Conservation (phyloP, 345 rosid genomes). For the Aethionema arabicum region DNA sequence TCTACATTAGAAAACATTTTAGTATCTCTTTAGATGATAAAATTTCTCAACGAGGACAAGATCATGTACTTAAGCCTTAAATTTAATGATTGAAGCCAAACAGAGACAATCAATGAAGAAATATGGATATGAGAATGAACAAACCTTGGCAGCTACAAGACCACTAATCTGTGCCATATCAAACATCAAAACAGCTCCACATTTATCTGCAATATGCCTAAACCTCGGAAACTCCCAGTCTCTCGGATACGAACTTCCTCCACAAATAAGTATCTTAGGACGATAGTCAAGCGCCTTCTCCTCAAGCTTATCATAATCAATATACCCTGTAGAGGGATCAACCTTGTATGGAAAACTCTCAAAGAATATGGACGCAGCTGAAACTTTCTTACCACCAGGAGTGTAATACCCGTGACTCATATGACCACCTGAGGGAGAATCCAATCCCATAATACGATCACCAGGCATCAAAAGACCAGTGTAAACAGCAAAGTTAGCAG, state of each 20-base stretch:
- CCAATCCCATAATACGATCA: conserved; percentile 78
- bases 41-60: not conserved
- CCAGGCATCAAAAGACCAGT: conserved; percentile 64
- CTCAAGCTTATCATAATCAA: conserved; percentile 79
- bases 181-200: conserved; percentile 68
- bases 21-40: not conserved
- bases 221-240: conserved; percentile 80
- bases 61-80: conserved; percentile 15
- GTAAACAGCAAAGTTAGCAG: conserved; percentile 73
- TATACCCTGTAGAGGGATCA: conserved; percentile 62
- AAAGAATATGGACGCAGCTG: conserved; percentile 74
- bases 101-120: not conserved
- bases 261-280: conserved; percentile 82
- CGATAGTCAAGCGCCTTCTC: conserved; percentile 82
- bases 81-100: conserved; percentile 16
- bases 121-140: conserved; percentile 10
- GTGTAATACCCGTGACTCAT: conserved; percentile 79
- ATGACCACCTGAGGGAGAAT: conserved; percentile 74
- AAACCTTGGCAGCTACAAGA: conserved; percentile 87
- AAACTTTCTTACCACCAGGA: conserved; percentile 72
- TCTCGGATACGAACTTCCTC: conserved; percentile 87
- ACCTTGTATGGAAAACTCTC: conserved; percentile 85
- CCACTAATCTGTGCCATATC: conserved; percentile 89
- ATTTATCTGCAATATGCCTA: conserved; percentile 73
- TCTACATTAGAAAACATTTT: not conserved